Base-by-base conservation (phyloP, 148 eudicot genomes). In the Rhododendron williamsianum region DNA sequence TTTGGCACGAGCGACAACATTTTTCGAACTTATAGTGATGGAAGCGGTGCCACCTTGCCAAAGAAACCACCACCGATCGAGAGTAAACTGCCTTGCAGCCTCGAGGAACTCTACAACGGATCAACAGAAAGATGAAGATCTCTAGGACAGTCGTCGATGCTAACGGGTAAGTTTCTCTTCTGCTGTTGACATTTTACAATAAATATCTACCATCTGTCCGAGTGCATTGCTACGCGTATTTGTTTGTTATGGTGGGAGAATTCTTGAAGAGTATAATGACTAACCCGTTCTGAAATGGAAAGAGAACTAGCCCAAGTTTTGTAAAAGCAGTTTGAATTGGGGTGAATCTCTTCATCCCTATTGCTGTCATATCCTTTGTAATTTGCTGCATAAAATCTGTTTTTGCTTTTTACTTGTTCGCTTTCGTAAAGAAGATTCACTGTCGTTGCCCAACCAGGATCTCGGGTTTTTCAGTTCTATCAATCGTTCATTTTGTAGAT, bases 11-110 rank as follows among this genome's bases (percentile, higher is more conserved):
- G 52, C n/a, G 93, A 92, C 4, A 90, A 91, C 52, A 80, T 88
- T 9, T 90, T 86, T 51, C 76, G 93, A 71, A 84, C 87, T 6
- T 35, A 79, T 79, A 88, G 69, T 25, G 93, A 90, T 15, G 87
- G 88, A 67, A 83, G n/a, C 4, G 87, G 89, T 13, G 83, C 78
- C 51, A 86, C 49, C 38, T 36, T 52, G 72, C 91, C 88, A 0
- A 94, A 91, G 88, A 96, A 96, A 82, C 98, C 98, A 21, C 94
- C 95, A 18, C 95, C 98, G 2, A 85, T 94, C 1, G 98, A 96
- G 88, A 93, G 88, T 82, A 90, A 87, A 46, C 86, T 96, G 87
- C 88, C 91, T n/a, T 94, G 98, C 90, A 91, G 87, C 78, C 94
- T 96, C 65, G 94, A 93, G 82, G 98, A 96, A 78, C 90, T 96